A percentile compares a stretch with the other conserved stretches of the same genome.
These are phyloP conservation scores for Cronartium quercuum DNA, from an alignment of 1,284 basidiomycete genomes.

Conservation along the genomic window DNA sequence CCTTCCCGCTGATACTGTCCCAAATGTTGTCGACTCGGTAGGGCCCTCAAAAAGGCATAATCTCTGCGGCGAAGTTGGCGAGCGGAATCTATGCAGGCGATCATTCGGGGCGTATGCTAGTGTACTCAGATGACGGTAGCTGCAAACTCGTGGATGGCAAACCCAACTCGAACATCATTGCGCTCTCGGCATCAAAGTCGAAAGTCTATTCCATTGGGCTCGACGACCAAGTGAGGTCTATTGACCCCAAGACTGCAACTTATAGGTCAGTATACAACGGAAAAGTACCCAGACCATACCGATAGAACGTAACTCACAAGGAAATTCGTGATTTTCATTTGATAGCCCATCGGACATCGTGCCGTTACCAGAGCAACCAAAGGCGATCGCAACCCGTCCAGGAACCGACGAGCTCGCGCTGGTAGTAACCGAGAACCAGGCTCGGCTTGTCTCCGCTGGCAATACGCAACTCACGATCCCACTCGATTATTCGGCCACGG, in stretches of 20 bases:
- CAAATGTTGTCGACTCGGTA: neutral
- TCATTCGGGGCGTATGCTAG: slow-evolving; percentile 67
- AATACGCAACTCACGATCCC: slow-evolving; percentile 60
- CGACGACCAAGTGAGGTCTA: slow-evolving; percentile 70
- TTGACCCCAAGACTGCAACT: slow-evolving; percentile 52
- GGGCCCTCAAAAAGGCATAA: slow-evolving; percentile 37
- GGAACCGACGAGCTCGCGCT: slow-evolving; percentile 62
- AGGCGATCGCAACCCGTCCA: slow-evolving; percentile 58
- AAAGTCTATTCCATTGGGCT: slow-evolving; percentile 66
- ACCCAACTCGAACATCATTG: slow-evolving; percentile 11
- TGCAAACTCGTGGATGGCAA: slow-evolving; percentile 48
- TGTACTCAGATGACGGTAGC: slow-evolving; percentile 54
- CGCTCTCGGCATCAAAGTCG: slow-evolving; percentile 8
- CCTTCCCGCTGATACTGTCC: neutral
- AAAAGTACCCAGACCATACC: too few relatives aligned
- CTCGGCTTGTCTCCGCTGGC: slow-evolving; percentile 56
- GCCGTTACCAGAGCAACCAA: slow-evolving; percentile 63
- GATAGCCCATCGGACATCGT: slow-evolving; percentile 41
- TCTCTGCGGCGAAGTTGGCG: slow-evolving; percentile 12
- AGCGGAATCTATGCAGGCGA: slow-evolving; percentile 58
- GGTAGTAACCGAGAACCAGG: slow-evolving; percentile 59
- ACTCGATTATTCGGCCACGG: slow-evolving; percentile 57
- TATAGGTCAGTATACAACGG: slow-evolving; percentile 11
- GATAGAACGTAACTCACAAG: too few relatives aligned
- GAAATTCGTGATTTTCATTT: neutral